A percentile compares a stretch with the other conserved stretches of the same genome.
Evolutionary conservation across 108 stramenopile species (phyloP).

Genomic region (Nitzschia palea): DNA sequence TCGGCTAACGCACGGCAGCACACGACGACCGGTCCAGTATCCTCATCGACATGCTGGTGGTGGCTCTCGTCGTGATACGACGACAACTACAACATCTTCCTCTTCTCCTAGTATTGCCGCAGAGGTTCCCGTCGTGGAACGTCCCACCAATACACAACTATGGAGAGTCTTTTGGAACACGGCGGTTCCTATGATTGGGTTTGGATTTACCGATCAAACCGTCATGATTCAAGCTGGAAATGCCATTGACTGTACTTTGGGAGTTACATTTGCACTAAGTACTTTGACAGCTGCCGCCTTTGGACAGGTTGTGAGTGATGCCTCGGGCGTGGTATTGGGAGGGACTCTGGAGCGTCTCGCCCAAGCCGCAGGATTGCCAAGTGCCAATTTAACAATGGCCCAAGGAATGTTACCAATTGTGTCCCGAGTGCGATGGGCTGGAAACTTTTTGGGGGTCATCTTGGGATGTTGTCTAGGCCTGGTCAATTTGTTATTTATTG

Average conservation of each 20-base stretch:
- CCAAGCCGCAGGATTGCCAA: conserved; percentile 22
- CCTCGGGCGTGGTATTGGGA: conserved; percentile 52
- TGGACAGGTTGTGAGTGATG: conserved; percentile 49
- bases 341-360: conserved; percentile 38
- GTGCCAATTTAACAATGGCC: conserved; percentile 19
- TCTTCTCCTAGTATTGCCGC: no score
- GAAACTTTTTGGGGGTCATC: conserved; percentile 50
- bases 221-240: conserved; percentile 80
- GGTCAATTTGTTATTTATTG: conserved; percentile 63
- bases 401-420: conserved; percentile 35
- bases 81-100: no score
- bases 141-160: conserved; percentile 32
- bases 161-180: conserved; percentile 34
- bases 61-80: no score
- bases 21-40: no score
- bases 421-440: conserved; percentile 22
- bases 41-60: no score
- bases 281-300: conserved; percentile 71
- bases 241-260: conserved; percentile 69
- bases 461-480: conserved; percentile 72
- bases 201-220: conserved; percentile 81
- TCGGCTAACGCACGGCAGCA: no score
- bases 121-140: not conserved
- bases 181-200: conserved; percentile 78
- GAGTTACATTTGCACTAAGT: conserved; percentile 67